Conservation (phyloP, 805 yeast species). For the Suhomyces sp. region DNA sequence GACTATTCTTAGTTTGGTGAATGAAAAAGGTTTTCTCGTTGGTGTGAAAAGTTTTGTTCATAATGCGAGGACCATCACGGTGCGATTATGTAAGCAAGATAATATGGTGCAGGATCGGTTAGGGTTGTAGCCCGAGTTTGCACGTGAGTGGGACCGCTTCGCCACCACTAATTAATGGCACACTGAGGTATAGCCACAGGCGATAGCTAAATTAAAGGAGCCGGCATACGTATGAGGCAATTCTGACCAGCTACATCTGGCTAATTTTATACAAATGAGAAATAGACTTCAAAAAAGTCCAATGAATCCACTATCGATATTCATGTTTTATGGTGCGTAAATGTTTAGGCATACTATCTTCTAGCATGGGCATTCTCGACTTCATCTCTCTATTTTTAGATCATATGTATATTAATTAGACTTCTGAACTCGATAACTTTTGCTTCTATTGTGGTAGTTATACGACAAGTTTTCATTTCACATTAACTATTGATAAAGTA, state of each 20-base stretch:
- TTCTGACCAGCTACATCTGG: background rate
- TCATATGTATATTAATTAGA: background rate
- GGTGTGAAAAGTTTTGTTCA: conserved; percentile 6
- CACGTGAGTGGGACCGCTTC: conserved; percentile 1
- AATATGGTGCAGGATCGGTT: background rate
- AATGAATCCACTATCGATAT: background rate
- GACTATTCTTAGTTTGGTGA: conserved; percentile 45
- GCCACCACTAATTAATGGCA: background rate
- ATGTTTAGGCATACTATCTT: background rate
- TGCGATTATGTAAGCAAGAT: background rate
- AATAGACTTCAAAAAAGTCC: background rate
- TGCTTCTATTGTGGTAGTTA: background rate
- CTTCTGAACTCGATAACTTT: background rate
- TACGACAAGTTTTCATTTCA: background rate
- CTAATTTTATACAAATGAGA: background rate
- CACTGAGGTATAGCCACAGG: background rate
- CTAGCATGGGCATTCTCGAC: background rate
- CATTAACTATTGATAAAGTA: background rate
- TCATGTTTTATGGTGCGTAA: background rate
- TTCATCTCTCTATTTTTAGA: background rate
- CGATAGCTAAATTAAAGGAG: no score
- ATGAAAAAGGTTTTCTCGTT: background rate
- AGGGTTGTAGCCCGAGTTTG: conserved; percentile 2
- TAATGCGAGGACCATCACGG: background rate
- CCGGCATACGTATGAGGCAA: no score